These are phyloP conservation scores for Fusarium palustre DNA, from an alignment of 2,329 filamentous ascomycete species.

Conservation along the genomic window DNA sequence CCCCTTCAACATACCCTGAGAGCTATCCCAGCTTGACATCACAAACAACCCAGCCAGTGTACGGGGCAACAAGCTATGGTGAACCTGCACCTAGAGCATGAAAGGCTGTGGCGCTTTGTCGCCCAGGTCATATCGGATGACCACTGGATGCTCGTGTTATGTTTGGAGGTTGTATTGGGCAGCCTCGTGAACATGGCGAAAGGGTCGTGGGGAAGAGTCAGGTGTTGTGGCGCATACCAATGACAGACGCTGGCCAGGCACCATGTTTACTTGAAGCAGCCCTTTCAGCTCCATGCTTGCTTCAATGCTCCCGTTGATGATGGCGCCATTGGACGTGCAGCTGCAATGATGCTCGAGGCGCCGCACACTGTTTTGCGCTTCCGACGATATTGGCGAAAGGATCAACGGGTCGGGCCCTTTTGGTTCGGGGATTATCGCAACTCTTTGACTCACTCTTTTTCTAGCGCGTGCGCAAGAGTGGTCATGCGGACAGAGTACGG, in stretches of 20 bases:
- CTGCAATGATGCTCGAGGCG: conserved; percentile 24
- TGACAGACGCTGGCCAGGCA: conserved; percentile 43
- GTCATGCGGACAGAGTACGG: conserved; percentile 45
- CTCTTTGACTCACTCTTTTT: conserved; percentile 20
- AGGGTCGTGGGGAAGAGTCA: conserved; percentile 52
- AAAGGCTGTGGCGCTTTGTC: conserved; percentile 35
- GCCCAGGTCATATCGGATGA: conserved; percentile 39
- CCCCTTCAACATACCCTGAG: conserved; percentile 55
- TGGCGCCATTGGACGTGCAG: conserved; percentile 44
- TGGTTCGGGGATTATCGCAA: conserved; percentile 26
- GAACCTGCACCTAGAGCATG: conserved; percentile 58
- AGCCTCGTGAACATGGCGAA: conserved; percentile 50
- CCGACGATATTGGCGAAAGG: background rate
- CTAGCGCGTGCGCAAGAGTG: conserved; percentile 28
- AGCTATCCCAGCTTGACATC: conserved; percentile 54
- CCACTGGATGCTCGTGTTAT: conserved; percentile 44
- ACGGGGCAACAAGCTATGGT: conserved; percentile 57
- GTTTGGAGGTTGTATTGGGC: conserved; percentile 44
- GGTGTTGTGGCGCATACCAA: conserved; percentile 55
- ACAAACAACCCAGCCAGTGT: conserved; percentile 54
- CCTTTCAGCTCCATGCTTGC: conserved; percentile 23
- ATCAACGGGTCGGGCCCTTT: conserved; percentile 17
- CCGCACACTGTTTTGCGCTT: conserved; percentile 13
- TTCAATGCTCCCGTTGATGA: conserved; percentile 34
- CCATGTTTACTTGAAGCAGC: conserved; percentile 34